Evolutionary conservation across 768 basidiomycete genomes (phyloP).

Genomic region (Tylopilus intermedius): DNA sequence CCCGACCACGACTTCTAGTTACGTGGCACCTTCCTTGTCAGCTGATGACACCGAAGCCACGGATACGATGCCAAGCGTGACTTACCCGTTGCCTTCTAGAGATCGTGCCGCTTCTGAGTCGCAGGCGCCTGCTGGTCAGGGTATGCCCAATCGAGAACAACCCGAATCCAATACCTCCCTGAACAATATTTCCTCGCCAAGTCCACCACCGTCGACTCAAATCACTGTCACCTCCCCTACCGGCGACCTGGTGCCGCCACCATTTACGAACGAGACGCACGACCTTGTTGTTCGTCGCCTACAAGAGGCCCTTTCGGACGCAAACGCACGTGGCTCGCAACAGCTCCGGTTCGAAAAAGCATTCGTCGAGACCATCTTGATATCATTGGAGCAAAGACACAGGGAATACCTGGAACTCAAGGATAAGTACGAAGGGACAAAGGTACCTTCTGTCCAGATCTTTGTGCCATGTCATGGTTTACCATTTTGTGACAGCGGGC

Average conservation of each 20-base stretch:
- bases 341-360: constrained; percentile 69
- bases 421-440: constrained; percentile 76
- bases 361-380: constrained; percentile 66
- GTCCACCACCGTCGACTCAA: constrained; percentile 23
- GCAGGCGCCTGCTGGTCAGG: constrained; percentile 13
- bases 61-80: constrained; percentile 14
- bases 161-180: constrained; percentile 24
- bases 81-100: constrained; percentile 12
- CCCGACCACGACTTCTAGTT: not conserved
- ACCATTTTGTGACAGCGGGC: constrained; percentile 53
- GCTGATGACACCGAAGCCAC: constrained; percentile 4
- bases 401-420: constrained; percentile 61
- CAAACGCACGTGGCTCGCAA: constrained; percentile 52
- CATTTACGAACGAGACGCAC: constrained; percentile 31
- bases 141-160: constrained; percentile 16
- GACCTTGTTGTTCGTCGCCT: constrained; percentile 49
- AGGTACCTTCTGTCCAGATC: constrained; percentile 49
- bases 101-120: constrained; percentile 33
- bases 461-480: not conserved
- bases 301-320: constrained; percentile 57
- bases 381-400: constrained; percentile 59
- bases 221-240: constrained; percentile 46
- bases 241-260: constrained; percentile 23
- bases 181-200: constrained; percentile 8
- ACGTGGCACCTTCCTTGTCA: not conserved